Evolutionary conservation across 2,329 filamentous ascomycete genomes (phyloP).

Genomic region (Aspergillus sp.): DNA sequence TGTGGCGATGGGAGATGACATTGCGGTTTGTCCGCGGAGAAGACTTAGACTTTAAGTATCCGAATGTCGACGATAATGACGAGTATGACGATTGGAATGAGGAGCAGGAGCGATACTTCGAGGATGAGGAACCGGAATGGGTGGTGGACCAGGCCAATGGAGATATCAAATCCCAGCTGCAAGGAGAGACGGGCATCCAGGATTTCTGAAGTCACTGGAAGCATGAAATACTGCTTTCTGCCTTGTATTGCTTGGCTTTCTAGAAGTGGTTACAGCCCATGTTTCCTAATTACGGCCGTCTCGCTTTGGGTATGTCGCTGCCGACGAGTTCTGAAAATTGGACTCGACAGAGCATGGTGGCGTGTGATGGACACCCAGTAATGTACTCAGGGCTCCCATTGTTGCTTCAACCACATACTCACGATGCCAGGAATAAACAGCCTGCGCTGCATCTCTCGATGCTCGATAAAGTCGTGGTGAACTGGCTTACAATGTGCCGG

Average conservation of each 20-base stretch:
- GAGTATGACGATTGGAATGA: slow-evolving; percentile 66
- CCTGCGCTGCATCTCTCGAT: not conserved
- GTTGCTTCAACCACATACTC: not conserved
- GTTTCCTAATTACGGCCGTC: not conserved
- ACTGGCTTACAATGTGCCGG: not conserved
- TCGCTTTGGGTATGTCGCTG: not conserved
- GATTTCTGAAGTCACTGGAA: slow-evolving; percentile 56
- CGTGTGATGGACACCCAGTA: not conserved
- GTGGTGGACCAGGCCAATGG: slow-evolving; percentile 48
- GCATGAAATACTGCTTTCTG: not conserved
- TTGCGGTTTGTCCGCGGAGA: slow-evolving; percentile 72
- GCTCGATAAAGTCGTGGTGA: not conserved
- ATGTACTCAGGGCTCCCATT: not conserved
- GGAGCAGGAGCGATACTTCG: slow-evolving; percentile 76
- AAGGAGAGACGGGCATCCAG: slow-evolving; percentile 69
- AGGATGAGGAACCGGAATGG: slow-evolving; percentile 73
- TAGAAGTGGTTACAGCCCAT: too few relatives aligned
- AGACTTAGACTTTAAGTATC: slow-evolving; percentile 79
- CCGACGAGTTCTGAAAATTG: not conserved
- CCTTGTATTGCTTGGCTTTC: not conserved
- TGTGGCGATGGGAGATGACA: slow-evolving; percentile 72
- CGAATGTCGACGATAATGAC: slow-evolving; percentile 67
- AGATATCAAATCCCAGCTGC: slow-evolving; percentile 25
- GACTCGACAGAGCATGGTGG: not conserved
- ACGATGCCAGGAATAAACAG: not conserved